Percentiles rank a stretch among this genome's conserved stretches.
Evolutionary conservation across 2,329 filamentous ascomycete genomes (phyloP).

Genomic region (Penicillium brasilianum): DNA sequence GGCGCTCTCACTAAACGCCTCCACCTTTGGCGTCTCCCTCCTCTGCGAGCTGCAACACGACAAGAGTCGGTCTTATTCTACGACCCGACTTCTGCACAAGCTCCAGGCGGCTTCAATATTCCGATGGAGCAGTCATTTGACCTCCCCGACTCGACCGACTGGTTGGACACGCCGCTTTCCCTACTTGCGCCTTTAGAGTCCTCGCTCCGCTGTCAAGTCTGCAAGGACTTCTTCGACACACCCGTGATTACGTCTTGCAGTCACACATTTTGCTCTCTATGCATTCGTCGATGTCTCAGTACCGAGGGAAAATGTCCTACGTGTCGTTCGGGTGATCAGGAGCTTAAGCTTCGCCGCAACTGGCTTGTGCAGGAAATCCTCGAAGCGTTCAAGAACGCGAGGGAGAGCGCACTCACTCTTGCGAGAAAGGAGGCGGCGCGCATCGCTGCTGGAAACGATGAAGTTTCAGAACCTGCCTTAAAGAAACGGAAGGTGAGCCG

Average conservation of each 20-base stretch:
- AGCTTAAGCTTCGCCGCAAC: conserved; percentile 82
- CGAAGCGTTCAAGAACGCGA: conserved; percentile 72
- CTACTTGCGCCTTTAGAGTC: conserved; percentile 67
- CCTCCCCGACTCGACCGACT: conserved; percentile 54
- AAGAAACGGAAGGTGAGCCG: conserved; percentile 45
- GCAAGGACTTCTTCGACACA: conserved; percentile 95
- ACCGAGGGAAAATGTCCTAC: conserved; percentile 85
- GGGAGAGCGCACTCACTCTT: conserved; percentile 66
- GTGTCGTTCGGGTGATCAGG: conserved; percentile 79
- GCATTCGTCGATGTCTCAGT: conserved; percentile 84
- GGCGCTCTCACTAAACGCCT: conserved; percentile 29
- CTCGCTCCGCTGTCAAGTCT: conserved; percentile 90
- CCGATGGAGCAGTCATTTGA: conserved; percentile 46
- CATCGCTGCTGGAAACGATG: conserved; percentile 55
- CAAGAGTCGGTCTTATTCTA: neutral
- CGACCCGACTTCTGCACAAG: neutral
- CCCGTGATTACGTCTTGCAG: conserved; percentile 94
- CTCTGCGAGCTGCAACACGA: conserved; percentile 1
- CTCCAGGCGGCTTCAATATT: neutral
- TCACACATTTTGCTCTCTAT: conserved; percentile 96
- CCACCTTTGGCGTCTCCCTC: conserved; percentile 21
- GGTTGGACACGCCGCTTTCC: conserved; percentile 53
- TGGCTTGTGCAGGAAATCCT: conserved; percentile 85
- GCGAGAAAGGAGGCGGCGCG: conserved; percentile 62
- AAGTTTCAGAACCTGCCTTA: conserved; percentile 32